Percentiles rank a stretch among this genome's conserved stretches.
phyloP scores from a whole-genome alignment of 140 eudicot species.

The Senecio squalidus region DNA sequence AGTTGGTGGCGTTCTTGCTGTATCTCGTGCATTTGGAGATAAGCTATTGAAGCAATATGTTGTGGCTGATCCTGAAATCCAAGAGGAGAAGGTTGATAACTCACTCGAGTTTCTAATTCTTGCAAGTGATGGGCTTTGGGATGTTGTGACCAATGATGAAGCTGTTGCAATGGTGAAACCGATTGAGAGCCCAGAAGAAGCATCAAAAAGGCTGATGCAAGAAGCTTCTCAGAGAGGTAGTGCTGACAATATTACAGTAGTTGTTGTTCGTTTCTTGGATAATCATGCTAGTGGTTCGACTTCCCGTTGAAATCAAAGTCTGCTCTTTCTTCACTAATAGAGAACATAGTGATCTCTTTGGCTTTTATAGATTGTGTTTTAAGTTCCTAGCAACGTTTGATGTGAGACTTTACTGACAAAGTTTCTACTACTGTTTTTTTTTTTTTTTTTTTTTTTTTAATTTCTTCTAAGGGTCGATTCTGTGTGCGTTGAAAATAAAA shows the following conservation, averaged over 20 bases:
- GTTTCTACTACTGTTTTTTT: constrained; percentile 6
- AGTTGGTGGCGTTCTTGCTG: constrained; percentile 98
- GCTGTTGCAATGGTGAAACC: constrained; percentile 82
- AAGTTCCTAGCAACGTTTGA: constrained; percentile 14
- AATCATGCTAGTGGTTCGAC: constrained; percentile 37
- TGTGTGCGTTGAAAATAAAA: constrained; percentile 17
- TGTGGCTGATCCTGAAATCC: constrained; percentile 93
- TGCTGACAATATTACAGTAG: constrained; percentile 74
- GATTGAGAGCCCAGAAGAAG: constrained; percentile 75
- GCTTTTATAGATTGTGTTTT: constrained; percentile 23
- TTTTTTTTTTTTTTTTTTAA: constrained; percentile 1
- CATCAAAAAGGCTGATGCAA: constrained; percentile 72
- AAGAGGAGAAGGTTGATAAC: constrained; percentile 80
- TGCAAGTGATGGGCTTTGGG: constrained; percentile 96
- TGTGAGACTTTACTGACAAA: constrained; percentile 17
- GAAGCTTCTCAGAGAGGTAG: constrained; percentile 90
- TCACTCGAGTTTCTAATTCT: constrained; percentile 86
- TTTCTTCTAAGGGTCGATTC: constrained; percentile 15
- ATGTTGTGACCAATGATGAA: constrained; percentile 88
- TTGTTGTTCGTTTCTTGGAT: constrained; percentile 78
- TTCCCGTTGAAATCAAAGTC: constrained; percentile 22
- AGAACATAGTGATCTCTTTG: constrained; percentile 23
- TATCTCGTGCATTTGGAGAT: constrained; percentile 98
- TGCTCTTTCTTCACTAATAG: constrained; percentile 19
- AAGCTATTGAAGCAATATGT: constrained; percentile 84